Percentiles rank a stretch among this genome's conserved stretches.
Evolutionary conservation across 495 filamentous ascomycete species (phyloP).

Genomic region (Penicillium mononematosum): DNA sequence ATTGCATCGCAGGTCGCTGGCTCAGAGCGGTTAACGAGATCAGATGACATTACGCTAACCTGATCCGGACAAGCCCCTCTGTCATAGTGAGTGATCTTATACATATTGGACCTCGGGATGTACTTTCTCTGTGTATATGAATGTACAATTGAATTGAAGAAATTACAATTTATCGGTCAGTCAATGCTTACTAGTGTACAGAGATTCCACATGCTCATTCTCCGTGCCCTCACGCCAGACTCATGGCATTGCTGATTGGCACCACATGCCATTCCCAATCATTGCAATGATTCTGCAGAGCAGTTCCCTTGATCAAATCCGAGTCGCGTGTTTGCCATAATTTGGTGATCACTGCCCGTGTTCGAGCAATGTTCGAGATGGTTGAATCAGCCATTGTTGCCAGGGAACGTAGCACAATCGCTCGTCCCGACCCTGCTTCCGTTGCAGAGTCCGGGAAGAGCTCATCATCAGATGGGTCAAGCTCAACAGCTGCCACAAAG

Average conservation of each 20-base stretch:
- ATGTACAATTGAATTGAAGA: neutral
- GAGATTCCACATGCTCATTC: neutral
- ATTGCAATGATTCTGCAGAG: conserved; percentile 26
- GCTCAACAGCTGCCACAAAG: conserved; percentile 47
- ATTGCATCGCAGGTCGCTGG: conserved; percentile 7
- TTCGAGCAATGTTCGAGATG: conserved; percentile 43
- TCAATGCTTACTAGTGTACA: neutral
- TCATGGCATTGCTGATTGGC: conserved; percentile 44
- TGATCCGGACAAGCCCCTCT: conserved; percentile 1
- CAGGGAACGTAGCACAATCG: conserved; percentile 41
- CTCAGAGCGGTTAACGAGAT: conserved; percentile 11
- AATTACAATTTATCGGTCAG: neutral
- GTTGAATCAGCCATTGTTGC: conserved; percentile 43
- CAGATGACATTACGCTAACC: conserved; percentile 14
- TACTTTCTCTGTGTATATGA: neutral
- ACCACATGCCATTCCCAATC: conserved; percentile 48
- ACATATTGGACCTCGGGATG: too few relatives aligned
- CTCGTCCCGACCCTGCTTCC: conserved; percentile 31
- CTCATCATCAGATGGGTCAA: conserved; percentile 42
- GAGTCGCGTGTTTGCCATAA: conserved; percentile 45
- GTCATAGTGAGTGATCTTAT: neutral
- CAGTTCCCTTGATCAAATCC: conserved; percentile 32
- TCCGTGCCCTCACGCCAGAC: conserved; percentile 34
- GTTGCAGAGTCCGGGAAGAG: conserved; percentile 28
- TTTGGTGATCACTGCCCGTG: conserved; percentile 42